These are phyloP conservation scores for Populus pruinosa DNA, from an alignment of 345 rosid species.

Conservation along the genomic window DNA sequence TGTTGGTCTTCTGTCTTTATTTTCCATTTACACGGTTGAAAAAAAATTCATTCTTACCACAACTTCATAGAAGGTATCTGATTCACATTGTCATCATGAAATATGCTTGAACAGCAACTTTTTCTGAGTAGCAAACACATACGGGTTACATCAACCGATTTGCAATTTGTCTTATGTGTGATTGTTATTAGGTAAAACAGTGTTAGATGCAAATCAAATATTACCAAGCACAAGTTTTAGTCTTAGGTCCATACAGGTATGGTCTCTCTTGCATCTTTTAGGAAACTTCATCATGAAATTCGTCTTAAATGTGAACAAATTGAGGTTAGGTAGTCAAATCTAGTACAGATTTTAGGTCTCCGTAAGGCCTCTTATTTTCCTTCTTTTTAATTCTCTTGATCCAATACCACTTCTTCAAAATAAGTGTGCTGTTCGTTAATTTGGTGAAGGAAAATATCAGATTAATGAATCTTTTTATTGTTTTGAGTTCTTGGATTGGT, in stretches of 20 bases:
- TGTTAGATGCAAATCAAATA: slow-evolving; percentile 5
- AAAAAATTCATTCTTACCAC: not conserved
- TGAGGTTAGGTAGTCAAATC: slow-evolving; percentile 14
- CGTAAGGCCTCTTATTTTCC: not conserved
- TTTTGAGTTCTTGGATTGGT: not conserved
- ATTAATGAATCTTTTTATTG: not conserved
- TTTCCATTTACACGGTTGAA: slow-evolving; percentile 8
- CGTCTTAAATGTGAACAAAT: slow-evolving; percentile 3
- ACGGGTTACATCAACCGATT: slow-evolving; percentile 22
- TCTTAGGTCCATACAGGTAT: not conserved
- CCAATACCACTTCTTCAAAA: too few species aligned
- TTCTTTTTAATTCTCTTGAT: too few species aligned
- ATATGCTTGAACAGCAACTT: not conserved
- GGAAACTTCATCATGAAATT: slow-evolving; percentile 8
- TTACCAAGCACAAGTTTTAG: slow-evolving; percentile 1
- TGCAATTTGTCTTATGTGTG: slow-evolving; percentile 29
- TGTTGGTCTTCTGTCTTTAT: not conserved
- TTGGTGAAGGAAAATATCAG: not conserved
- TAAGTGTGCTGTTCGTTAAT: not conserved
- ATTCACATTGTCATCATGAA: slow-evolving; percentile 1
- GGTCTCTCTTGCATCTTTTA: slow-evolving; percentile 3
- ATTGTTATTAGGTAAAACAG: slow-evolving; percentile 30
- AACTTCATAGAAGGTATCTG: not conserved
- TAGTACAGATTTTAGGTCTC: not conserved
- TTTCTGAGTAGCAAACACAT: slow-evolving; percentile 6